These are phyloP conservation scores for Candida corydali DNA, from an alignment of 805 yeast species.

Conservation along the genomic window DNA sequence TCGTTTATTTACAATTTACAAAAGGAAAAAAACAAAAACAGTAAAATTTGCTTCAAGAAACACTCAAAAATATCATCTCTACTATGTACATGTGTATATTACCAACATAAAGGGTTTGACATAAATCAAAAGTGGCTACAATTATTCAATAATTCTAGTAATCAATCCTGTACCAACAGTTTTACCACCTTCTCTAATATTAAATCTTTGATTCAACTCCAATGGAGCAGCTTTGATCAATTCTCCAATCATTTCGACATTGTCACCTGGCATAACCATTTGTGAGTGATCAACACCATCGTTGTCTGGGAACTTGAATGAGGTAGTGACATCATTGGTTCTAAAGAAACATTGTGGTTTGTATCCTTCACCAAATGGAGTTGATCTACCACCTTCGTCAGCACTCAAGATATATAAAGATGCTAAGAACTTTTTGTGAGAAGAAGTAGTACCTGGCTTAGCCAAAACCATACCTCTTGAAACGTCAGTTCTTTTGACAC, in stretches of 20 bases:
- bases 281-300: conserved; percentile 72
- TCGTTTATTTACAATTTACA: conserved; percentile 1
- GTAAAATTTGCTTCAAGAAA: too few species aligned
- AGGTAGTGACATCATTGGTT: conserved; percentile 93
- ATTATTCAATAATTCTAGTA: conserved; percentile 78
- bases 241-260: conserved; percentile 91
- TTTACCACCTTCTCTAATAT: conserved; percentile 99
- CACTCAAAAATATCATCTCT: background rate
- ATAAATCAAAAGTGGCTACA: background rate
- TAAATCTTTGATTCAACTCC: conserved; percentile 97
- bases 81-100: conserved; percentile 1
- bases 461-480: conserved; percentile 97
- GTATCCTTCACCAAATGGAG: conserved; percentile 94
- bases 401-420: conserved; percentile 88
- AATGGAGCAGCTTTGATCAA: conserved; percentile 87
- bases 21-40: background rate
- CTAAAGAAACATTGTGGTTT: conserved; percentile 97
- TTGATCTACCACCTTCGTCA: conserved; percentile 99
- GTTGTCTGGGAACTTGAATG: conserved; percentile 80
- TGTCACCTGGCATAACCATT: conserved; percentile 98
- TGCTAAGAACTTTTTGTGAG: conserved; percentile 91
- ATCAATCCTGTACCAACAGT: conserved; percentile 98
- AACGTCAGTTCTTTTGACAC: conserved; percentile 96
- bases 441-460: conserved; percentile 86
- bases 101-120: background rate